Conservation (phyloP, 495 filamentous ascomycete species). For the Oidiodendron maius region DNA sequence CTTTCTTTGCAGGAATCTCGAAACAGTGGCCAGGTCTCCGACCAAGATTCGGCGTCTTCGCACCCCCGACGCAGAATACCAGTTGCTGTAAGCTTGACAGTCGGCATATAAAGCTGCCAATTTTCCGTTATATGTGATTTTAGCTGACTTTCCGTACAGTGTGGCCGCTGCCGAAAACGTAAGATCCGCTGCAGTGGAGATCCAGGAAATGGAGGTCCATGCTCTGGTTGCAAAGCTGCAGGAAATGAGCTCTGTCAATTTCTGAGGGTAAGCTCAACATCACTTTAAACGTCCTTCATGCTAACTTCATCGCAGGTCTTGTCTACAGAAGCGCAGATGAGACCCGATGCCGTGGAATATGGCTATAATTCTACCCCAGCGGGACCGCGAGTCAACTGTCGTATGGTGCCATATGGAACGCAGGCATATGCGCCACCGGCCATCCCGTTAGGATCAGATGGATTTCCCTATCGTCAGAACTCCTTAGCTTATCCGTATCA, state of each 20-base stretch:
- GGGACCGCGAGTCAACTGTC: constrained; percentile 27
- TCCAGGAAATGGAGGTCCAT: constrained; percentile 65
- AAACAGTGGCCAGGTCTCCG: constrained; percentile 10
- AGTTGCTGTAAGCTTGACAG: constrained; percentile 61
- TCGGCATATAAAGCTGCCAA: too few species aligned
- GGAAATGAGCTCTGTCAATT: constrained; percentile 70
- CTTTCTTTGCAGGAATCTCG: constrained; percentile 9
- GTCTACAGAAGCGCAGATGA: constrained; percentile 39
- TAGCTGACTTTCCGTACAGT: constrained; percentile 50
- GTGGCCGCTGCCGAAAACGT: constrained; percentile 81
- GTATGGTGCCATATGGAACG: constrained; percentile 22
- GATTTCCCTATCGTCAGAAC: constrained; percentile 28
- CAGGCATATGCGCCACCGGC: constrained; percentile 24
- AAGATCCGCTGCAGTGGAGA: constrained; percentile 98
- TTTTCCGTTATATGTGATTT: not conserved
- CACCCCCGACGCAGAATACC: constrained; percentile 51
- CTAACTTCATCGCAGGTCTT: constrained; percentile 34
- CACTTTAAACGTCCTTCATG: not conserved
- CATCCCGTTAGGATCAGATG: constrained; percentile 24
- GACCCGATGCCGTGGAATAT: constrained; percentile 29
- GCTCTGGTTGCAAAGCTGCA: constrained; percentile 74
- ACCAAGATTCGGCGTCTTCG: constrained; percentile 12
- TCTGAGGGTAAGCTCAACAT: constrained; percentile 53
- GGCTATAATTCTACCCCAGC: constrained; percentile 36
- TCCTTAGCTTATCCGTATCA: constrained; percentile 26